These are phyloP conservation scores for Peterozyma toletana DNA, from an alignment of 805 yeast species.

Conservation along the genomic window DNA sequence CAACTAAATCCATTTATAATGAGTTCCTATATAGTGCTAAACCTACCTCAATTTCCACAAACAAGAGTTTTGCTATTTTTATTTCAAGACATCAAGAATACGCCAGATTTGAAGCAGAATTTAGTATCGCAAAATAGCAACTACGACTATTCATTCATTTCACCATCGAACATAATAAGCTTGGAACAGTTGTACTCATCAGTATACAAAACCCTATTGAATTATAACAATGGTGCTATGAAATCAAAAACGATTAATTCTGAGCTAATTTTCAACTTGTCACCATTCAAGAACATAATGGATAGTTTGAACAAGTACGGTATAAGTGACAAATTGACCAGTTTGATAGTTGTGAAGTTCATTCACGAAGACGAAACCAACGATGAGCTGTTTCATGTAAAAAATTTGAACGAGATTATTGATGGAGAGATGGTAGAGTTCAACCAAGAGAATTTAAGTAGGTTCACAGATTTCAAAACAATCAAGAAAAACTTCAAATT, in stretches of 20 bases:
- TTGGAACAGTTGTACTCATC: conserved; percentile 57
- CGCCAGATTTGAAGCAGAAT: conserved; percentile 34
- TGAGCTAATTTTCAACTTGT: conserved; percentile 60
- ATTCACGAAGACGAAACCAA: conserved; percentile 15
- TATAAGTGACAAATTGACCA: conserved; percentile 38
- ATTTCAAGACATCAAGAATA: conserved; percentile 38
- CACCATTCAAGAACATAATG: conserved; percentile 64
- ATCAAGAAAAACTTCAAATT: conserved; percentile 20
- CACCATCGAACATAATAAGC: conserved; percentile 50
- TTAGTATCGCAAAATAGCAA: conserved; percentile 36
- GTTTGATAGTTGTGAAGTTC: conserved; percentile 47
- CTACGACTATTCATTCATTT: conserved; percentile 60
- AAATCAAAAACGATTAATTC: conserved; percentile 65
- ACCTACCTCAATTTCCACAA: conserved; percentile 41
- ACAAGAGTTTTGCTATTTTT: conserved; percentile 30
- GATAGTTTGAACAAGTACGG: conserved; percentile 73
- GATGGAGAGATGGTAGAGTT: conserved; percentile 27
- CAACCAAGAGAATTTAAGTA: conserved; percentile 21
- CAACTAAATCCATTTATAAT: background rate
- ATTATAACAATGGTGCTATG: conserved; percentile 36
- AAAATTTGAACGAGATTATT: conserved; percentile 15
- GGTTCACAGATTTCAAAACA: conserved; percentile 24
- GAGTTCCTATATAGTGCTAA: conserved; percentile 4
- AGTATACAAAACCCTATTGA: conserved; percentile 52
- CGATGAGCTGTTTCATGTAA: conserved; percentile 11